Conservation (phyloP, 75 land plant species). For the Pinus taeda region DNA sequence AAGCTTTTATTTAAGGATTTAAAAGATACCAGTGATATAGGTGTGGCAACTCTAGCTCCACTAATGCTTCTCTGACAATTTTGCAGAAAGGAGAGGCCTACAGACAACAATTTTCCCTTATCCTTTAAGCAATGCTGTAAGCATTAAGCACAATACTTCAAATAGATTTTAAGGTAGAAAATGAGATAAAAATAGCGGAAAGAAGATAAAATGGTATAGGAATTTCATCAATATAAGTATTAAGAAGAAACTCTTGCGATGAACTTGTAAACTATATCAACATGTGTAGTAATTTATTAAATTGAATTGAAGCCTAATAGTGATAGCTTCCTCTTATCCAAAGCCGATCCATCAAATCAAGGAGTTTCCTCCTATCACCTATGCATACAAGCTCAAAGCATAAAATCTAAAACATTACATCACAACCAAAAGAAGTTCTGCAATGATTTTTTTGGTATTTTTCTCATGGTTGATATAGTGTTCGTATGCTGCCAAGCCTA, state of each 20-base stretch:
- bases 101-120: not conserved
- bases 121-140: no score
- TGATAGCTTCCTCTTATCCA: not conserved
- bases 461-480: no score
- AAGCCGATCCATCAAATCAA: not conserved
- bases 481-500: no score
- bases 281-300: not conserved
- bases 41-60: constrained; percentile 95
- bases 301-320: not conserved
- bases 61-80: constrained; percentile 85
- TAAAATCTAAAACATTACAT: not conserved
- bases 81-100: constrained; percentile 99
- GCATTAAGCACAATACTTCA: no score
- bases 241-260: not conserved
- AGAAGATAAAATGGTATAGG: not conserved
- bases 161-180: not conserved
- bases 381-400: not conserved
- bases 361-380: not conserved
- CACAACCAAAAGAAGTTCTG: not conserved
- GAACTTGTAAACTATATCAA: not conserved
- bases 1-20: no score
- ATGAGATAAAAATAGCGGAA: not conserved
- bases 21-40: constrained; percentile 58
- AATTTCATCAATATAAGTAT: not conserved
- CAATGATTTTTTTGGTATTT: not conserved